Evolutionary conservation across 2,329 filamentous ascomycete species (phyloP), one percentile per base, ranked within the genome.

Genomic region (Monosporascus sp.): DNA sequence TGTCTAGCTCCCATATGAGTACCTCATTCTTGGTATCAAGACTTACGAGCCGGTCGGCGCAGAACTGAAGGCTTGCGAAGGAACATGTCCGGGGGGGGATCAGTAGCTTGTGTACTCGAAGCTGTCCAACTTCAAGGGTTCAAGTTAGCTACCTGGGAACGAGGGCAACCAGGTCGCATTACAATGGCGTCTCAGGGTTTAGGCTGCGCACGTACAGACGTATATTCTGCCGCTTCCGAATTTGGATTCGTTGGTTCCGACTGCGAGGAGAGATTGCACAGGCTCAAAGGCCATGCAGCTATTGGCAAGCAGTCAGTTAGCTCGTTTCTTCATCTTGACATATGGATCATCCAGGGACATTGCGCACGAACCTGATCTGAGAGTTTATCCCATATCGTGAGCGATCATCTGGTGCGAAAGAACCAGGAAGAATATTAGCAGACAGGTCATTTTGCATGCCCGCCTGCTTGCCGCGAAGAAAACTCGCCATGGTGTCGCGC

Each of bases 381-480:
- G 86, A 90, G 68, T 88, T 89, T 70, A 97, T 86, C 55, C 92
- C 90, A 69, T 88, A 93, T 58, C 89, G 84, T 49, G 82, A 82
- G 63, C 90, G 88, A 71, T 96, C 90, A 68, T 97, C 91, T 24
- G 93, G 83, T 54, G 82, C 77, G 68, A 97, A 96, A 15, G 89
- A 74, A 56, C 90, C 88, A 38, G 90, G 82, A 18, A 83, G 78
- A 57, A 97, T 84, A 60, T 86, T 88, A 18, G 85, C 85, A 50
- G 92, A 96, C 60, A 99, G 81, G 74, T 97, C 94, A 72, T 87
- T 89, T 68, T 91, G 88, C 63, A 99, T 88, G 65, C 94, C 94
- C 53, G 90, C 84, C 79, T 97, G 94, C 79, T 96, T 97, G 63
- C 89, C 88, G 68, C 94, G 82, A 57, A 99, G 76, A 68, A 97